phyloP scores from a whole-genome alignment of 371 early-diverging fungal genomes.

The Saksenaea vasiformis region DNA sequence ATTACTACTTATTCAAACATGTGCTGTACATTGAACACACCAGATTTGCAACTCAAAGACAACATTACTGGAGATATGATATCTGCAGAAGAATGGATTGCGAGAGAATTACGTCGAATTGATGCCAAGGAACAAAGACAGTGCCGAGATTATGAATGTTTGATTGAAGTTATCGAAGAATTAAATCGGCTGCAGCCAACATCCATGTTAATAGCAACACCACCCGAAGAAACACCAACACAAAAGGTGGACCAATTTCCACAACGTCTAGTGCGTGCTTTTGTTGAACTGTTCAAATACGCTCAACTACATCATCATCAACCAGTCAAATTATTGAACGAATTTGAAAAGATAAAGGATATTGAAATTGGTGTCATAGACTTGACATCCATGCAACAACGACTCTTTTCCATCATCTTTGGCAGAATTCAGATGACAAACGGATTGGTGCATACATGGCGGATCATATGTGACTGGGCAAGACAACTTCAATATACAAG shows the following conservation, averaged over 20 bases:
- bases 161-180: slow-evolving; percentile 34
- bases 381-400: slow-evolving; percentile 20
- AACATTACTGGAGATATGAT: slow-evolving; percentile 12
- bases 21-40: background rate
- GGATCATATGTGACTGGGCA: slow-evolving; percentile 38
- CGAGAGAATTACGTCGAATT: slow-evolving; percentile 31
- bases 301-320: slow-evolving; percentile 10
- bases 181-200: slow-evolving; percentile 19
- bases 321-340: slow-evolving; percentile 10
- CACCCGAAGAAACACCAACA: slow-evolving; percentile 2
- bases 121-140: slow-evolving; percentile 34
- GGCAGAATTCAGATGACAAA: slow-evolving; percentile 38
- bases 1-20: background rate
- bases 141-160: slow-evolving; percentile 27
- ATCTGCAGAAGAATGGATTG: slow-evolving; percentile 38
- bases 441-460: slow-evolving; percentile 28
- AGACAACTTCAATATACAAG: slow-evolving; percentile 14
- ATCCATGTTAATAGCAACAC: slow-evolving; percentile 1
- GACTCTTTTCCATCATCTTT: slow-evolving; percentile 30
- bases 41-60: slow-evolving; percentile 13
- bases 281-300: slow-evolving; percentile 12
- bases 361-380: slow-evolving; percentile 25
- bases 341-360: slow-evolving; percentile 9
- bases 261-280: slow-evolving; percentile 7
- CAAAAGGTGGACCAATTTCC: background rate